Conservation (phyloP, 1,284 basidiomycete species). For the Moesziomyces sp. region DNA sequence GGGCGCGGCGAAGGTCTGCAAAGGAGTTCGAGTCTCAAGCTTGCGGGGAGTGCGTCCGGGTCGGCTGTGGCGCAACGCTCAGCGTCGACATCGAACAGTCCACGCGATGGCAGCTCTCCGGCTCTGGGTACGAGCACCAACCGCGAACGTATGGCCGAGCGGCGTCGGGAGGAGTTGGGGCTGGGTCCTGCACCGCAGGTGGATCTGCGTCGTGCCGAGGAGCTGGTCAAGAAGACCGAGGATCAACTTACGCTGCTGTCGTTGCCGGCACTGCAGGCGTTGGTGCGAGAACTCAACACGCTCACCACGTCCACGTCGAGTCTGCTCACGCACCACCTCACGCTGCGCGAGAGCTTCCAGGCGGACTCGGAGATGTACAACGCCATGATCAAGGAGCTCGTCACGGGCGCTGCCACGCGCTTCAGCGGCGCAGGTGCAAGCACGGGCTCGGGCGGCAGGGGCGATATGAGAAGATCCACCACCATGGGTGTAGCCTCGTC, state of each 20-base stretch:
- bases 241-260: conserved; percentile 61
- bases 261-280: conserved; percentile 56
- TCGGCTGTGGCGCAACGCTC: conserved; percentile 20
- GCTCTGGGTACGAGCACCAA: conserved; percentile 36
- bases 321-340: conserved; percentile 62
- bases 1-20: conserved; percentile 1
- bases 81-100: conserved; percentile 38
- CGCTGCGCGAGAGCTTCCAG: conserved; percentile 57
- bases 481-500: conserved; percentile 26
- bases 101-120: conserved; percentile 37
- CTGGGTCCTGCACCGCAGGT: conserved; percentile 43
- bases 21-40: conserved; percentile 31
- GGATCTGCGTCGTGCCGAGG: conserved; percentile 50
- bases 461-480: conserved; percentile 26
- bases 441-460: conserved; percentile 18
- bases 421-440: conserved; percentile 29
- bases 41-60: conserved; percentile 5
- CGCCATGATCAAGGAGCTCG: conserved; percentile 64
- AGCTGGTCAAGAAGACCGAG: conserved; percentile 47
- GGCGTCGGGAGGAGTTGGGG: conserved; percentile 55
- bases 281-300: conserved; percentile 53
- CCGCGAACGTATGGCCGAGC: conserved; percentile 48
- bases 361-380: conserved; percentile 65
- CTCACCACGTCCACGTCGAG: conserved; percentile 54
- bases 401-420: conserved; percentile 58